A percentile compares a stretch with the other conserved stretches of the same genome.
Conservation (phyloP, 2,329 filamentous ascomycete species). For the Colletotrichum orchidophilum region DNA sequence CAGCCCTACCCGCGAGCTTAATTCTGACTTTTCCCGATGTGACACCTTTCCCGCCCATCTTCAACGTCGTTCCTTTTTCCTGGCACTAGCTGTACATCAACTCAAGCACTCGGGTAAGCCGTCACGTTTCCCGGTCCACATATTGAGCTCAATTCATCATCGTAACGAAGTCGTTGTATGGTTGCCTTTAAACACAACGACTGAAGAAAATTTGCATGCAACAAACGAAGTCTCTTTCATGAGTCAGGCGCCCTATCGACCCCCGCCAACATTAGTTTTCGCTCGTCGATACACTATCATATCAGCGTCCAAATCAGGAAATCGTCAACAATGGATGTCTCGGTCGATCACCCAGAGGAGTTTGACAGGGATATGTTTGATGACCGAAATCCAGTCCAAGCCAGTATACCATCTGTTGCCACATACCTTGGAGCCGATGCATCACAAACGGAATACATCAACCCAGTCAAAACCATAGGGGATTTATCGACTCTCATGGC, state of each 20-base stretch:
- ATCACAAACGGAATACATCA: background rate
- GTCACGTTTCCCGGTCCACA: no score
- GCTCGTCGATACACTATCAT: background rate
- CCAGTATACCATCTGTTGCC: background rate
- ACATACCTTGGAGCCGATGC: background rate
- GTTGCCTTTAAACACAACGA: background rate
- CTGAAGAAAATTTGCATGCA: background rate
- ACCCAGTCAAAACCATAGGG: background rate
- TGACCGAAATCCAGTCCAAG: background rate
- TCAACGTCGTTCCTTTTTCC: background rate
- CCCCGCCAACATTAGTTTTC: background rate
- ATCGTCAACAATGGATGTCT: background rate
- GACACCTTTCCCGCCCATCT: background rate
- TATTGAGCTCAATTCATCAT: background rate
- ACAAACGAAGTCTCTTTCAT: background rate
- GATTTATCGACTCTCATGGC: no score
- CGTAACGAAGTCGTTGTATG: background rate
- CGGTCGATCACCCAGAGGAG: background rate
- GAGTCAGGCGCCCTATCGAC: background rate
- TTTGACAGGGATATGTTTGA: background rate
- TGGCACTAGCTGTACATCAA: background rate
- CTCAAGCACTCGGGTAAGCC: background rate
- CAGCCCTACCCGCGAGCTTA: constrained; percentile 32
- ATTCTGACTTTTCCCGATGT: constrained; percentile 20
- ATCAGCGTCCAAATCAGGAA: background rate